phyloP scores from a whole-genome alignment of 2,329 filamentous ascomycete species.

The Phaeophleospora eucalypticola region DNA sequence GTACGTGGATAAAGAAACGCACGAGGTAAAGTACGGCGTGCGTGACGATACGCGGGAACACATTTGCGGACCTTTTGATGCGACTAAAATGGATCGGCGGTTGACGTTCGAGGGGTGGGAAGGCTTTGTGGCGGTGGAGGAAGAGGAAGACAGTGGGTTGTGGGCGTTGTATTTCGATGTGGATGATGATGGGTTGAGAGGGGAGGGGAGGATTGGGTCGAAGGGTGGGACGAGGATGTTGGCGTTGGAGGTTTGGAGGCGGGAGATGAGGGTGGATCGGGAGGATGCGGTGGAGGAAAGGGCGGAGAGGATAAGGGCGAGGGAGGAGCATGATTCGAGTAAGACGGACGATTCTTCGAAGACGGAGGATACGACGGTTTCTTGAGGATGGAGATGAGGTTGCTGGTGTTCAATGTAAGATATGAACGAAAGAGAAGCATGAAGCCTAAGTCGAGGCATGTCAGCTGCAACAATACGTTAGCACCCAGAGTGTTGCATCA shows the following conservation, averaged over 20 bases:
- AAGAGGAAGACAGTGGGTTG: conserved; percentile 30
- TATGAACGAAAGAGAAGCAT: too few relatives aligned
- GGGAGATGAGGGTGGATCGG: conserved; percentile 25
- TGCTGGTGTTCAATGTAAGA: too few relatives aligned
- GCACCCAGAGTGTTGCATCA: too few relatives aligned
- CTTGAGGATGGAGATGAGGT: too few relatives aligned
- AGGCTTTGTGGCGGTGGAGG: conserved; percentile 55
- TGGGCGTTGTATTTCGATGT: conserved; percentile 53
- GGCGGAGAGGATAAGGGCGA: conserved; percentile 22
- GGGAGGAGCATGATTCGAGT: conserved; percentile 10
- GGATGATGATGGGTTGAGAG: conserved; percentile 42
- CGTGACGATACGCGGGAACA: conserved; percentile 62
- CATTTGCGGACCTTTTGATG: conserved; percentile 76
- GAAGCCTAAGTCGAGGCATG: too few relatives aligned
- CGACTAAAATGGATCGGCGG: conserved; percentile 62
- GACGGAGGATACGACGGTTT: too few relatives aligned
- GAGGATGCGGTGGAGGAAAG: conserved; percentile 26
- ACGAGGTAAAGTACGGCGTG: conserved; percentile 56
- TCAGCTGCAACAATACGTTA: too few relatives aligned
- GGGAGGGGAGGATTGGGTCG: conserved; percentile 22
- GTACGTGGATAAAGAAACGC: conserved; percentile 57
- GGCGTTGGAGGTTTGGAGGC: conserved; percentile 31
- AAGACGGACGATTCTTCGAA: too few relatives aligned
- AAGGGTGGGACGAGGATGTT: conserved; percentile 29
- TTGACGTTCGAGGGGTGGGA: conserved; percentile 54